A percentile compares a stretch with the other conserved stretches of the same genome.
Conservation (phyloP, 139 green algal species). For the Zygnema circumcarinatum region DNA sequence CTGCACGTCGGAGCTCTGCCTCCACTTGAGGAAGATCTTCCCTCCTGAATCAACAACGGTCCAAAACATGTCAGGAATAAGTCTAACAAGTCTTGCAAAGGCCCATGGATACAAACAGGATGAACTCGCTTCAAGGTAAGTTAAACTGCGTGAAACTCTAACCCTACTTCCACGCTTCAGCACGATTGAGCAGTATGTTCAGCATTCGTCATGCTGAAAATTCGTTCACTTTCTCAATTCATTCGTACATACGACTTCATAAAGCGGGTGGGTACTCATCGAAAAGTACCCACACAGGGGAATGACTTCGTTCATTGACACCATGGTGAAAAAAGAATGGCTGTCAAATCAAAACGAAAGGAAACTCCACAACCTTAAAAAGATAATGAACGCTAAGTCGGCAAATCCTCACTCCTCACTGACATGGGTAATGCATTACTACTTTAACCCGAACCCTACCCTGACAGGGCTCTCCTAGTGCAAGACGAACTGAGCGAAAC, state of each 20-base stretch:
- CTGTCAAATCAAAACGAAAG: not conserved
- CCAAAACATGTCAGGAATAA: constrained; percentile 18
- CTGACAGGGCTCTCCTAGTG: too few species aligned
- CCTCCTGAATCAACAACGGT: constrained; percentile 40
- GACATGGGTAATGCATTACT: too few species aligned
- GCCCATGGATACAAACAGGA: not conserved
- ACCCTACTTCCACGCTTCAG: not conserved
- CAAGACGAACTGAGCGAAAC: too few species aligned
- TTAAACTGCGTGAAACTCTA: not conserved
- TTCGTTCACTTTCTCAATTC: not conserved
- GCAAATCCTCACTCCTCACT: not conserved
- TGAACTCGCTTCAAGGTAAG: not conserved
- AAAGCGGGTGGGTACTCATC: too few species aligned
- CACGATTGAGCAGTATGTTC: not conserved
- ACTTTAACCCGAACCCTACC: too few species aligned
- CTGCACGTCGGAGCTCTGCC: constrained; percentile 63
- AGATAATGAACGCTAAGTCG: not conserved
- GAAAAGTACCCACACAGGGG: too few species aligned
- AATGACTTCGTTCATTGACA: too few species aligned
- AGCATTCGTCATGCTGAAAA: not conserved
- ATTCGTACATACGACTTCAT: too few species aligned
- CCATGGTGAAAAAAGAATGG: too few species aligned
- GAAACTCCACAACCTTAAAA: not conserved
- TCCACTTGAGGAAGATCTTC: constrained; percentile 72
- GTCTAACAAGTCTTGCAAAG: not conserved